Conservation (phyloP, 2,329 filamentous ascomycete species). For the Pseudocercospora macadamiae region DNA sequence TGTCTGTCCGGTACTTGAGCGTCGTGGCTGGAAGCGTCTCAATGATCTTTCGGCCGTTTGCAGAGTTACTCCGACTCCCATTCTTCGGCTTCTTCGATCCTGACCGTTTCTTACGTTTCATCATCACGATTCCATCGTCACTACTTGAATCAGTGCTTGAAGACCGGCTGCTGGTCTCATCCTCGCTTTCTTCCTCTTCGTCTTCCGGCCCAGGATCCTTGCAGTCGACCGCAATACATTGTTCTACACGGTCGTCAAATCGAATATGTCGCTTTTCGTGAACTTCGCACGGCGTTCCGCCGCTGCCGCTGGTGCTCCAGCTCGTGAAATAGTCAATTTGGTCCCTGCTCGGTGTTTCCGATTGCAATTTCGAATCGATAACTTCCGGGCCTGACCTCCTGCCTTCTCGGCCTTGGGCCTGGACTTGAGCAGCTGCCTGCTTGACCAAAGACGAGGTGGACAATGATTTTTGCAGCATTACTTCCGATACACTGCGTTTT, state of each 20-base stretch:
- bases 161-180: constrained; percentile 49
- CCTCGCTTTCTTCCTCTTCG: constrained; percentile 42
- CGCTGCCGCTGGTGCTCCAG: constrained; percentile 69
- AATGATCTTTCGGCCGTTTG: constrained; percentile 72
- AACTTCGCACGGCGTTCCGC: constrained; percentile 61
- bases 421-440: constrained; percentile 82
- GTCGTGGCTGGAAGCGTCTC: constrained; percentile 86
- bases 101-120: constrained; percentile 66
- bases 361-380: constrained; percentile 64
- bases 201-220: constrained; percentile 79
- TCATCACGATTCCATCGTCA: constrained; percentile 79
- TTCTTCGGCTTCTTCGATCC: constrained; percentile 44
- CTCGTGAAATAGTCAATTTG: constrained; percentile 64
- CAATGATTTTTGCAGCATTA: constrained; percentile 87
- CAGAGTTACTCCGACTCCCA: constrained; percentile 60
- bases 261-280: constrained; percentile 83
- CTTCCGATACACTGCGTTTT: constrained; percentile 93
- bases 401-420: constrained; percentile 69
- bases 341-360: constrained; percentile 62
- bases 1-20: constrained; percentile 79
- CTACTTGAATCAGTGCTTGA: constrained; percentile 53
- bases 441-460: constrained; percentile 87
- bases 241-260: constrained; percentile 93
- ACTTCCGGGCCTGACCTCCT: constrained; percentile 64
- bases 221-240: constrained; percentile 90